Conservation (phyloP, 805 yeast genomes). For the Ascoidea tarda region DNA sequence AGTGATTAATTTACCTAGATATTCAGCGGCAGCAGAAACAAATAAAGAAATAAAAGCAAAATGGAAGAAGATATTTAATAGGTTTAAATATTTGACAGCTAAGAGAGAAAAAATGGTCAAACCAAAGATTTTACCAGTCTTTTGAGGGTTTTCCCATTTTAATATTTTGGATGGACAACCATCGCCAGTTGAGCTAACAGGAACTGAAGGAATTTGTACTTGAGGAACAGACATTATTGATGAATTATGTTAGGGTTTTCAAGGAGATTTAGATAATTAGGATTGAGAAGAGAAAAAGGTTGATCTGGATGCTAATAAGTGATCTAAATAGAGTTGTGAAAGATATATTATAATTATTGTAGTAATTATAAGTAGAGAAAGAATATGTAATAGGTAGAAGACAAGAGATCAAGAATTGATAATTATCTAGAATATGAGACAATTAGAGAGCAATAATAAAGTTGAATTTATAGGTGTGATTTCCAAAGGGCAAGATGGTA, state of each 20-base stretch:
- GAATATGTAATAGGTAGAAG: too few species aligned
- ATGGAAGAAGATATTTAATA: constrained; percentile 47
- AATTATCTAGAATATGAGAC: too few species aligned
- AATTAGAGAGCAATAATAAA: too few species aligned
- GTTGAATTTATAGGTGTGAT: too few species aligned
- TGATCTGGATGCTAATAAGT: too few species aligned
- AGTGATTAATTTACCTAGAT: constrained; percentile 51
- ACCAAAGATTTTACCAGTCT: constrained; percentile 68
- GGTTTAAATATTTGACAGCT: constrained; percentile 46
- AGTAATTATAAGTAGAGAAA: too few species aligned
- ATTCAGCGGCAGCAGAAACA: constrained; percentile 63
- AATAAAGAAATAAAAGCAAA: constrained; percentile 43
- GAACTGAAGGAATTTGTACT: not conserved
- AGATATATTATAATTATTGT: too few species aligned
- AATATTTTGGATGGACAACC: constrained; percentile 24
- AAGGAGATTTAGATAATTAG: too few species aligned
- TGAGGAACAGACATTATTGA: constrained; percentile 1
- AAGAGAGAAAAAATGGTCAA: constrained; percentile 39
- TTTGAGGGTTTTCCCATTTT: constrained; percentile 65
- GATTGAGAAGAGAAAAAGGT: too few species aligned
- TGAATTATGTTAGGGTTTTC: not conserved
- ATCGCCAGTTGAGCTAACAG: not conserved
- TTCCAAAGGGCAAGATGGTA: too few species aligned
- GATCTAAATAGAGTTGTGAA: too few species aligned
- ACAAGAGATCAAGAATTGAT: too few species aligned